Evolutionary conservation across 2,329 filamentous ascomycete species (phyloP).

Genomic region (Beauveria bassiana): DNA sequence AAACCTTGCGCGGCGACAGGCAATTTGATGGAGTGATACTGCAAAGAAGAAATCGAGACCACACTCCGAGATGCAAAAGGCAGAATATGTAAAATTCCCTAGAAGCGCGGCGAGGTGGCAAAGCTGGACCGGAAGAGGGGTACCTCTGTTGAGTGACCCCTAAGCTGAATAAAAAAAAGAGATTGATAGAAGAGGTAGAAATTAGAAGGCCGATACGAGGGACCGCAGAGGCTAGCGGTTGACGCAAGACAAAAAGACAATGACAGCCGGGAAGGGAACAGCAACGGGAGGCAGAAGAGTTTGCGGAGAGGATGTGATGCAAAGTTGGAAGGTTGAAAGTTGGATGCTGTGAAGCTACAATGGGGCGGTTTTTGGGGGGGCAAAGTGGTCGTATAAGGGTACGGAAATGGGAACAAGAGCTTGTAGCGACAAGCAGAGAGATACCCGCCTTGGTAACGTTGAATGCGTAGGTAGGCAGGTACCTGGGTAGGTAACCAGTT

Average conservation of each 20-base stretch:
- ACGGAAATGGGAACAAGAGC: background rate
- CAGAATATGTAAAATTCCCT: background rate
- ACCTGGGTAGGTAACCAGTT: background rate
- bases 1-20: background rate
- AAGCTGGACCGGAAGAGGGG: background rate
- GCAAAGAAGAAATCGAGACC: background rate
- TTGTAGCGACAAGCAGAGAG: background rate
- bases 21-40: background rate
- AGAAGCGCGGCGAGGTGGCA: background rate
- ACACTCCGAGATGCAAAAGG: background rate
- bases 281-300: background rate
- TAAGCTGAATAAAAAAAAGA: background rate
- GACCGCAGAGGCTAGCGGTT: background rate
- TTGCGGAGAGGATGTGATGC: background rate
- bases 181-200: background rate
- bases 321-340: background rate
- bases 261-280: background rate
- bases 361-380: constrained; percentile 6
- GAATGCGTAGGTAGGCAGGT: no score
- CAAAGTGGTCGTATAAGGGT: background rate
- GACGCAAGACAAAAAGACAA: background rate
- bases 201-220: background rate
- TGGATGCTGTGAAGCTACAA: constrained; percentile 1
- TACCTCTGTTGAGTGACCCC: background rate
- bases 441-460: no score